phyloP scores from a whole-genome alignment of 2,329 filamentous ascomycete species.

The Talaromyces sp. region DNA sequence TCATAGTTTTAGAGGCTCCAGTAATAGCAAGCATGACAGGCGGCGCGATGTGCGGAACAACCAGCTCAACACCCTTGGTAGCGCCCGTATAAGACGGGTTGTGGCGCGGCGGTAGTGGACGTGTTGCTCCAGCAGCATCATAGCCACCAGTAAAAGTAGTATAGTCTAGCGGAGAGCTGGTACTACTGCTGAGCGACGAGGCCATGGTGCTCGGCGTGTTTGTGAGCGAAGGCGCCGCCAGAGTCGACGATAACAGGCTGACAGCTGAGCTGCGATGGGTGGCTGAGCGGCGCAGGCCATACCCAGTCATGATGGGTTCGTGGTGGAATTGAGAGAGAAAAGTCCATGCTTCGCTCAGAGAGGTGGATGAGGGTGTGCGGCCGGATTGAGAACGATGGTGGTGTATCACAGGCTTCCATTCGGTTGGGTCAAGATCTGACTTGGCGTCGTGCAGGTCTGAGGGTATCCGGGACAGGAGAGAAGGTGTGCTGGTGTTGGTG shows the following conservation, averaged over 20 bases:
- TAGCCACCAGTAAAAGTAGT: conserved; percentile 12
- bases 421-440: conserved; percentile 44
- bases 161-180: conserved; percentile 19
- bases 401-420: conserved; percentile 44
- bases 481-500: background rate
- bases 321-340: conserved; percentile 41
- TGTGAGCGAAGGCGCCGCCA: conserved; percentile 25
- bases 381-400: background rate
- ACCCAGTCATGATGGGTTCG: conserved; percentile 11
- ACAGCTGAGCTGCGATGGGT: conserved; percentile 21
- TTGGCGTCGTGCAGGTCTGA: conserved; percentile 30
- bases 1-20: background rate
- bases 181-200: conserved; percentile 33
- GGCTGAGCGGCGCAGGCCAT: conserved; percentile 14
- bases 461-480: conserved; percentile 30
- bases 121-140: conserved; percentile 9
- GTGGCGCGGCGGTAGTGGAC: conserved; percentile 35
- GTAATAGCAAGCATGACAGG: background rate
- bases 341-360: conserved; percentile 35
- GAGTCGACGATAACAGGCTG: conserved; percentile 28
- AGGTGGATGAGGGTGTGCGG: background rate
- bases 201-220: conserved; percentile 29
- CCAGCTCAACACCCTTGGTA: conserved; percentile 33
- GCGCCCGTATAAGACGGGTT: conserved; percentile 32
- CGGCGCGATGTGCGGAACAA: conserved; percentile 30